These are phyloP conservation scores for Fagus crenata DNA, from an alignment of 306 rosid species.

Conservation along the genomic window DNA sequence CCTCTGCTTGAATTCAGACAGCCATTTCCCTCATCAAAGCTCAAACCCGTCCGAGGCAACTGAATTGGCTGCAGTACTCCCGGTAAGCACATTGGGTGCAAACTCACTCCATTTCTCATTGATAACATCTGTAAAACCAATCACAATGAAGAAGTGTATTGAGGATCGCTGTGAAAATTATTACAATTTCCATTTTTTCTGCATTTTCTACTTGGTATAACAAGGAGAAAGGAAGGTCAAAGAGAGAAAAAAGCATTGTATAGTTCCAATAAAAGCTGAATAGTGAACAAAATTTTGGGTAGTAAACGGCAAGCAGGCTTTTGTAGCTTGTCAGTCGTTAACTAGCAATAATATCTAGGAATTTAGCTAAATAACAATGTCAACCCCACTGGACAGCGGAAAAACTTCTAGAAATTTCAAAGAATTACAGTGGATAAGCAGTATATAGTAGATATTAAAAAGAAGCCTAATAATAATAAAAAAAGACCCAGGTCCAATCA, in stretches of 20 bases:
- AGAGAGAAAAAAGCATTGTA: background rate
- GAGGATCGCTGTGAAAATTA: background rate
- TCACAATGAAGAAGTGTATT: background rate
- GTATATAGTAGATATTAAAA: background rate
- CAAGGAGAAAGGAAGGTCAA: background rate
- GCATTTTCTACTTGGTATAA: background rate
- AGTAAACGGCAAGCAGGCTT: background rate
- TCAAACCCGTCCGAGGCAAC: constrained; percentile 52
- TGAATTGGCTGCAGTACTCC: constrained; percentile 55
- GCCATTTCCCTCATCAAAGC: constrained; percentile 48
- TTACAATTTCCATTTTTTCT: background rate
- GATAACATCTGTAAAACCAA: constrained; percentile 72
- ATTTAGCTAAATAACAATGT: background rate
- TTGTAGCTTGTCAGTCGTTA: background rate
- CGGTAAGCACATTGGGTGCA: constrained; percentile 79
- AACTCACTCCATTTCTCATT: constrained; percentile 80
- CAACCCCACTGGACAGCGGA: background rate
- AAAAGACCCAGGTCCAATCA: too few species aligned
- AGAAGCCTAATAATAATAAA: background rate
- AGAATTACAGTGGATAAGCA: background rate
- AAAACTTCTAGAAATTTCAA: background rate
- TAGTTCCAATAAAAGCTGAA: too few species aligned
- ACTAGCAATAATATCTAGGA: background rate
- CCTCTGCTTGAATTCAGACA: constrained; percentile 45
- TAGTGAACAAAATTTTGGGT: too few species aligned